Evolutionary conservation across 371 early-diverging fungal genomes (phyloP).

Genomic region (Polyrhizophydium stewartii): DNA sequence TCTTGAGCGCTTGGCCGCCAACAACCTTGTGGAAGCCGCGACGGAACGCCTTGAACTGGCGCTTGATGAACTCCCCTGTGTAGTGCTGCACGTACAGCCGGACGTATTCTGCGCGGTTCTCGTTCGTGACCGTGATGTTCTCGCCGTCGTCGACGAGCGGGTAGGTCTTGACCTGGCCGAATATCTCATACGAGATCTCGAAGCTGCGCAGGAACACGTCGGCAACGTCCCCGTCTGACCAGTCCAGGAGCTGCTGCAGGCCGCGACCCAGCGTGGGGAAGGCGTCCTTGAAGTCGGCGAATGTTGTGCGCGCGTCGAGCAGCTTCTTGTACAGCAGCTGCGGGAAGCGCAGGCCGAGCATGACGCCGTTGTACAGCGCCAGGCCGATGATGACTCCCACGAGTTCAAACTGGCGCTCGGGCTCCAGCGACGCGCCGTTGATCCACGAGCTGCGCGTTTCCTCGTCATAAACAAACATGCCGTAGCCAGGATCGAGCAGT

Average conservation of each 20-base stretch:
- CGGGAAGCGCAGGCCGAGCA: slow-evolving; percentile 57
- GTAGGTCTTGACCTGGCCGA: slow-evolving; percentile 39
- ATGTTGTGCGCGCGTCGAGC: slow-evolving; percentile 38
- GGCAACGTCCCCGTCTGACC: slow-evolving; percentile 83
- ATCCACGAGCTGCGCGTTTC: slow-evolving; percentile 49
- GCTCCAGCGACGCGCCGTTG: slow-evolving; percentile 44
- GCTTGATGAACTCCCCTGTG: slow-evolving; percentile 71
- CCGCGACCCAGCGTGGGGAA: slow-evolving; percentile 75
- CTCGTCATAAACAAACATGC: slow-evolving; percentile 53
- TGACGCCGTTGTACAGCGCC: slow-evolving; percentile 73
- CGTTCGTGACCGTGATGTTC: slow-evolving; percentile 54
- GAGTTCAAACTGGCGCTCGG: slow-evolving; percentile 41
- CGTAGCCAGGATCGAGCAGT: slow-evolving; percentile 54
- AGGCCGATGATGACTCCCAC: slow-evolving; percentile 73
- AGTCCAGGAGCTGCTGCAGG: slow-evolving; percentile 74
- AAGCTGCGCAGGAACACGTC: slow-evolving; percentile 80
- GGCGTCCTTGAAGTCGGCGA: slow-evolving; percentile 58
- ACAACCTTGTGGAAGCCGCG: slow-evolving; percentile 77
- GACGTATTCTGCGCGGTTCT: slow-evolving; percentile 62
- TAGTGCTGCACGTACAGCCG: slow-evolving; percentile 78
- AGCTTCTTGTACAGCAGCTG: slow-evolving; percentile 57
- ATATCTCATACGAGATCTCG: slow-evolving; percentile 48
- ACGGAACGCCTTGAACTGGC: slow-evolving; percentile 81
- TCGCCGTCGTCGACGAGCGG: slow-evolving; percentile 51
- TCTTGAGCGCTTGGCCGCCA: slow-evolving; percentile 63